These are phyloP conservation scores for Polyporus tsugae DNA, from an alignment of 1,284 basidiomycete genomes.

Conservation along the genomic window DNA sequence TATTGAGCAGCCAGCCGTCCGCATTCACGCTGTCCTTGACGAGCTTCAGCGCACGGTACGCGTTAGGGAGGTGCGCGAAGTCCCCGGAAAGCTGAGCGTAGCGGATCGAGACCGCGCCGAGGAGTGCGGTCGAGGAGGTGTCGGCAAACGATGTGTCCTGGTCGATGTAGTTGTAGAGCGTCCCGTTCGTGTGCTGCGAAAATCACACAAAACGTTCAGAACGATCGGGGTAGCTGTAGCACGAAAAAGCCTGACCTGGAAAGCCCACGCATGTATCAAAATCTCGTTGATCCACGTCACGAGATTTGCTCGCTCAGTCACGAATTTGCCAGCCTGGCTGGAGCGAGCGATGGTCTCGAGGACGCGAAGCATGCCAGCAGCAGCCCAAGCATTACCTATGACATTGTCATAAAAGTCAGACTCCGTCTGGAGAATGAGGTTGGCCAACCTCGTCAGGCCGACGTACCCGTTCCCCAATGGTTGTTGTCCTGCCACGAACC, in stretches of 20 bases:
- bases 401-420: no score
- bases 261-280: constrained; percentile 55
- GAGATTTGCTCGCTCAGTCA: constrained; percentile 56
- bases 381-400: constrained; percentile 72
- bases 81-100: constrained; percentile 43
- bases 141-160: constrained; percentile 56
- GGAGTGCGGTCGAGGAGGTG: constrained; percentile 57
- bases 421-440: not conserved
- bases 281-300: constrained; percentile 66
- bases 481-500: constrained; percentile 56
- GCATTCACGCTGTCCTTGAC: constrained; percentile 49
- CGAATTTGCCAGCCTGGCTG: constrained; percentile 47
- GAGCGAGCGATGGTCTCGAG: constrained; percentile 64
- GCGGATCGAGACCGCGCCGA: constrained; percentile 59
- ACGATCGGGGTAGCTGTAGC: no score
- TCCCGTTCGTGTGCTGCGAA: constrained; percentile 45
- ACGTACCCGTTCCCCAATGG: constrained; percentile 60
- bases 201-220: not conserved
- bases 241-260: constrained; percentile 48
- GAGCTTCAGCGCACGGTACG: constrained; percentile 50
- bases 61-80: constrained; percentile 47
- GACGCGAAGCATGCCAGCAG: constrained; percentile 72
- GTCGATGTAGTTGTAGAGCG: constrained; percentile 62
- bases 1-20: constrained; percentile 63
- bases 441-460: not conserved